These are phyloP conservation scores for Phoma sp. DNA, from an alignment of 2,329 filamentous ascomycete species.

Conservation along the genomic window DNA sequence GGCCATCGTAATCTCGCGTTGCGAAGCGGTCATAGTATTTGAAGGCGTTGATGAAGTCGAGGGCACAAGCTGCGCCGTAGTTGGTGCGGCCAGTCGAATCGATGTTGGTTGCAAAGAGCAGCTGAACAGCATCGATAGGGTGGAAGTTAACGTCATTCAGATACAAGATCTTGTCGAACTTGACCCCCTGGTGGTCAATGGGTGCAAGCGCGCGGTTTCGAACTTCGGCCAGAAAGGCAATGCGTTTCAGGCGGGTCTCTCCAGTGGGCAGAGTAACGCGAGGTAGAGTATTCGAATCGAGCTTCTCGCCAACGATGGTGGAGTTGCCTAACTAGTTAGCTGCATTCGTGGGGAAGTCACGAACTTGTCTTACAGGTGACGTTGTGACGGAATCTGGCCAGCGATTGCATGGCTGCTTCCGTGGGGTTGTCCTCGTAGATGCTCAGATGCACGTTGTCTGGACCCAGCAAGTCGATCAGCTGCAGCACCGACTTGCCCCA, in stretches of 20 bases:
- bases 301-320: slow-evolving; percentile 64
- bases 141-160: slow-evolving; percentile 72
- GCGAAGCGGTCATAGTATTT: slow-evolving; percentile 78
- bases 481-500: slow-evolving; percentile 69
- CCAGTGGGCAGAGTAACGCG: slow-evolving; percentile 68
- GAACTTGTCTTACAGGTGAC: slow-evolving; percentile 49
- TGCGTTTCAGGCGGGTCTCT: slow-evolving; percentile 69
- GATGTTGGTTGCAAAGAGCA: slow-evolving; percentile 68
- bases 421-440: slow-evolving; percentile 77
- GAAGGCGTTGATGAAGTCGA: slow-evolving; percentile 72
- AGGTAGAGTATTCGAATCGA: slow-evolving; percentile 63
- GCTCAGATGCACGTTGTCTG: slow-evolving; percentile 71
- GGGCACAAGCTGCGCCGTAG: slow-evolving; percentile 72
- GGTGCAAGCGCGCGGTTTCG: slow-evolving; percentile 73
- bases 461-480: slow-evolving; percentile 69
- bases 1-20: slow-evolving; percentile 69
- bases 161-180: slow-evolving; percentile 66
- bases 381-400: slow-evolving; percentile 60
- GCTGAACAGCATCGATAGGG: slow-evolving; percentile 63
- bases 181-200: slow-evolving; percentile 60
- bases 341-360: background rate
- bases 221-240: slow-evolving; percentile 74
- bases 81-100: slow-evolving; percentile 56
- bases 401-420: slow-evolving; percentile 59
- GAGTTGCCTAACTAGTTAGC: slow-evolving; percentile 47